A percentile compares a stretch with the other conserved stretches of the same genome.
Conservation (phyloP, 2,329 filamentous ascomycete species). For the Monilinia fructicola region DNA sequence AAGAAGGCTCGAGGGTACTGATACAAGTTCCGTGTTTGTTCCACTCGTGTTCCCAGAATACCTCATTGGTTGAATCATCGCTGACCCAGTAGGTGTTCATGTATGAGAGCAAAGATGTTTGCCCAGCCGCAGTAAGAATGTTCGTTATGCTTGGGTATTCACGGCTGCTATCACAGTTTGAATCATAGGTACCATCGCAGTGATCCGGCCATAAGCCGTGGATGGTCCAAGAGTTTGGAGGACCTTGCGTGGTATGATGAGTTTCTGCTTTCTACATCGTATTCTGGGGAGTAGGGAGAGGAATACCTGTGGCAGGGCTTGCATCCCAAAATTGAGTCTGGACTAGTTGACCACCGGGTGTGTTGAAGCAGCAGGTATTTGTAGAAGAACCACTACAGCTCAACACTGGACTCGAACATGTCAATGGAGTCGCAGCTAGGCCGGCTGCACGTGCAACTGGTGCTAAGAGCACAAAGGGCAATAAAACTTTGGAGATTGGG, state of each 20-base stretch:
- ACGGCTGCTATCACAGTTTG: slow-evolving; percentile 63
- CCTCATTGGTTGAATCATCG: slow-evolving; percentile 60
- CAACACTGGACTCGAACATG: slow-evolving; percentile 33
- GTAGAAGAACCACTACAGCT: slow-evolving; percentile 56
- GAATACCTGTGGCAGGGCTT: slow-evolving; percentile 50
- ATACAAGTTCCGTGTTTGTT: slow-evolving; percentile 74
- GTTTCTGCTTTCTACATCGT: background rate
- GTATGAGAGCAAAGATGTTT: slow-evolving; percentile 57
- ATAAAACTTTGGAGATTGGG: slow-evolving; percentile 11
- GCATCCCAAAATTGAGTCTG: slow-evolving; percentile 80
- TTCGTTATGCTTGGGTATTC: slow-evolving; percentile 63
- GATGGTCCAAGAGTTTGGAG: slow-evolving; percentile 68
- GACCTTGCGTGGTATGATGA: slow-evolving; percentile 38
- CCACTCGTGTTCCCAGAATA: slow-evolving; percentile 75
- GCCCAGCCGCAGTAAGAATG: slow-evolving; percentile 57
- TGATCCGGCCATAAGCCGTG: slow-evolving; percentile 67
- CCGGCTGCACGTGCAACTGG: slow-evolving; percentile 22
- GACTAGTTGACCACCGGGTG: slow-evolving; percentile 68
- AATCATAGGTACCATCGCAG: slow-evolving; percentile 68
- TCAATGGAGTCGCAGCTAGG: slow-evolving; percentile 31
- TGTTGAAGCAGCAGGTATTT: slow-evolving; percentile 73
- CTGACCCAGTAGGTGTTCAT: slow-evolving; percentile 67
- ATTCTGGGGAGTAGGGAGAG: background rate
- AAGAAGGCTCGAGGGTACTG: slow-evolving; percentile 64
- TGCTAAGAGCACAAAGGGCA: slow-evolving; percentile 20